Base-by-base conservation (phyloP, 2,329 filamentous ascomycete genomes). In the Aspergillus calidoustus region DNA sequence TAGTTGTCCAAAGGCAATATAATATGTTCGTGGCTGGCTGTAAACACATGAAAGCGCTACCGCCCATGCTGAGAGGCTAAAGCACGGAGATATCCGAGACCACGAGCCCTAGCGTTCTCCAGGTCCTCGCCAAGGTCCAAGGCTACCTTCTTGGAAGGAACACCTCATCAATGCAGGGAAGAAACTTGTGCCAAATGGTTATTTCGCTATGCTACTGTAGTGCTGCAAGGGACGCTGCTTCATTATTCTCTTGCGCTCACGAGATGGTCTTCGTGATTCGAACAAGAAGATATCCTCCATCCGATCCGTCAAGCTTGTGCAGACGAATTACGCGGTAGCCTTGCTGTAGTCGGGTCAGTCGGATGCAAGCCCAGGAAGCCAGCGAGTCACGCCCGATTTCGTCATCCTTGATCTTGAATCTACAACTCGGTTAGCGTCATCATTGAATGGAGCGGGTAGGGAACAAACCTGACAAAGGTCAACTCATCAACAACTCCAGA, bases 391-490 rank as follows among this genome's bases (percentile, higher is more conserved):
- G 84, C 4, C 89, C 88, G 67, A 93, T 86, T 76, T 94, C 90
- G 68, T 96, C 90, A 74, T 98, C 92, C 76, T 93, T 90, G 67
- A 98, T 83, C 69, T 96, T 92, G 81, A 98, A 91, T 68, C 87
- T 89, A 59, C 46, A 31, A 54, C 4, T 11, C 11, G 2, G 13
- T 62, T 38, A 52, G 54, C 53, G 19, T n/a, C 30, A 38, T 46
- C 9, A 22, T 41, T 54, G 47, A 49, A 9, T 28, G 41, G 34
- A 15, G 28, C 43, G 28, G 61, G 64, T 48, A 41, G 54, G 56
- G 64, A 66, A 64, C 59, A 56, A 77, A 92, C 90, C 88, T 85
- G 34, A 93, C 77, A 72, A 93, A 93, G 69, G 87, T 90, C 66
- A 93, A 80, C 67, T 89, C 85, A 70, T 91, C 87, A 15, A 90